A percentile compares a stretch with the other conserved stretches of the same genome.
phyloP scores from a whole-genome alignment of 129 eudicot genomes.

The Silybum marianum region DNA sequence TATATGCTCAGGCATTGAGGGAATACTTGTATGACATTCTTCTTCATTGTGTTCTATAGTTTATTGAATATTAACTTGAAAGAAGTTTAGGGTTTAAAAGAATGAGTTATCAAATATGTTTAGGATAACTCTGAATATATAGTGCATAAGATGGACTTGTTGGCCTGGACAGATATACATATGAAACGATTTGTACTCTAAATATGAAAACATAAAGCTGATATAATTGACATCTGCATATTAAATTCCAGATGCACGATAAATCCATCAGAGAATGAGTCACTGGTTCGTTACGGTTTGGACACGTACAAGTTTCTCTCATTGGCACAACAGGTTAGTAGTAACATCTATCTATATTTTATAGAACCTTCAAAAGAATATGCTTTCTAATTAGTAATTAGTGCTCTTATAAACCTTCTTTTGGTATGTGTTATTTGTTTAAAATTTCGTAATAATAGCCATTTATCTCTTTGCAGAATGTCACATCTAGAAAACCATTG shows the following conservation, averaged over 20 bases:
- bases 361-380: neutral
- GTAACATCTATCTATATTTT: neutral
- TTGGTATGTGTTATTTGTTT: neutral
- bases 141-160: neutral
- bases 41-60: neutral
- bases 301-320: conserved; percentile 86
- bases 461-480: neutral
- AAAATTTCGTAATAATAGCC: neutral
- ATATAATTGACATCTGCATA: neutral
- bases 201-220: neutral
- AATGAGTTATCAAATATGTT: neutral
- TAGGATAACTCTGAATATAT: neutral
- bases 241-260: conserved; percentile 74
- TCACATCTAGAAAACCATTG: neutral
- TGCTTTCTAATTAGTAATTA: neutral
- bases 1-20: too few relatives aligned
- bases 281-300: conserved; percentile 86
- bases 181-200: neutral
- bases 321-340: conserved; percentile 76
- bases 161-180: neutral
- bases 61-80: neutral
- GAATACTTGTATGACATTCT: neutral
- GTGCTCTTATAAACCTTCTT: neutral
- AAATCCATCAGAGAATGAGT: conserved; percentile 96
- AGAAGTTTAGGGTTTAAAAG: neutral